Conservation (phyloP, 2,329 filamentous ascomycete species). For the Hypoxylon sp. region DNA sequence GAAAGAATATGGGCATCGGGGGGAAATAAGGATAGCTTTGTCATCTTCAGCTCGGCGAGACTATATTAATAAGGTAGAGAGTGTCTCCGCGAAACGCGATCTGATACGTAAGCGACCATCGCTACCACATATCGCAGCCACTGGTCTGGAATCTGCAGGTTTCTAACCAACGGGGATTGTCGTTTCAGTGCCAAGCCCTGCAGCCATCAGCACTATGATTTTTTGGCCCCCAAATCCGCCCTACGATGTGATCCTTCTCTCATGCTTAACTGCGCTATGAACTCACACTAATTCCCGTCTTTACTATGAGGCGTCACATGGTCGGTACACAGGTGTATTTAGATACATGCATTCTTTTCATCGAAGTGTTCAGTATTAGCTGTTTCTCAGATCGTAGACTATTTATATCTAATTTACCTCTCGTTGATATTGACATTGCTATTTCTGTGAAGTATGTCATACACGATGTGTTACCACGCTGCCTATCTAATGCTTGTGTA, state of each 20-base stretch:
- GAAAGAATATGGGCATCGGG: not conserved
- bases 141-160: slow-evolving; percentile 13
- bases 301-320: no score
- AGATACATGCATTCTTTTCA: not conserved
- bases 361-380: not conserved
- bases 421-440: not conserved
- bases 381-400: not conserved
- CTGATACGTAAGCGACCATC: slow-evolving; percentile 15
- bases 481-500: not conserved
- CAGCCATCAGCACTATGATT: not conserved
- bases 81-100: not conserved
- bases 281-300: no score
- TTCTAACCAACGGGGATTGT: not conserved
- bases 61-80: slow-evolving; percentile 4
- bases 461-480: not conserved
- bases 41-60: not conserved
- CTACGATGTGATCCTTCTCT: slow-evolving; percentile 1
- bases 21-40: not conserved
- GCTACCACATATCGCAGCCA: slow-evolving; percentile 4
- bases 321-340: not conserved
- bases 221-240: not conserved
- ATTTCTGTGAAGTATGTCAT: not conserved
- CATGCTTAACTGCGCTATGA: not conserved
- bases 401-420: not conserved
- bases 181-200: slow-evolving; percentile 13